A percentile compares a stretch with the other conserved stretches of the same genome.
These are phyloP conservation scores for Eucalyptus pauciflora DNA, from an alignment of 345 rosid genomes.

Conservation along the genomic window DNA sequence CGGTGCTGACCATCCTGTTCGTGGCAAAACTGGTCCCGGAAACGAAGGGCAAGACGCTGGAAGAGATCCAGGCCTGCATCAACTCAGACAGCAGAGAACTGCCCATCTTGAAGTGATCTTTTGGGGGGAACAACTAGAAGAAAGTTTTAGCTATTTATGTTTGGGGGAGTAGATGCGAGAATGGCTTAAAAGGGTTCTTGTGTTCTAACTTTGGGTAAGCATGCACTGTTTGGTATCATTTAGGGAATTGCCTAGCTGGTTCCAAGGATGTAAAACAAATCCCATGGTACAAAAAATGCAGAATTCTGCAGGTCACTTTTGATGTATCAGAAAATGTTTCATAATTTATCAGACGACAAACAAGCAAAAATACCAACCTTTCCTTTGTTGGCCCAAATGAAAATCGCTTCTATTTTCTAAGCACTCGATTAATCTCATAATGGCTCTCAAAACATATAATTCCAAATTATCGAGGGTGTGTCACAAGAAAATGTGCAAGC, in stretches of 20 bases:
- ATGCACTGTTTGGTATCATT: neutral
- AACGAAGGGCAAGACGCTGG: constrained; percentile 90
- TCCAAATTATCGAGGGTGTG: accelerated
- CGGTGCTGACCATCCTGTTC: constrained; percentile 43
- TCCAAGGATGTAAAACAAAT: neutral
- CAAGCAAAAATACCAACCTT: neutral
- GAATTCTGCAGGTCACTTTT: neutral
- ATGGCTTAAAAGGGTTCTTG: neutral
- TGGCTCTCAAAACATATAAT: neutral
- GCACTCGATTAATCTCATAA: accelerated
- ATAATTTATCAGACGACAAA: neutral
- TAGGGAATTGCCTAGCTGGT: neutral
- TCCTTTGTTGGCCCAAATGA: neutral
- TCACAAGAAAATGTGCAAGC: accelerated
- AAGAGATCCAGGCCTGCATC: constrained; percentile 75
- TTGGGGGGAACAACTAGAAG: neutral
- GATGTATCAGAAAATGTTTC: neutral
- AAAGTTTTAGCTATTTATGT: neutral
- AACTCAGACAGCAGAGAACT: constrained; percentile 3
- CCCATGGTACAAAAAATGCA: neutral
- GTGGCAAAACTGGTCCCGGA: constrained; percentile 81
- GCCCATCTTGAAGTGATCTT: neutral
- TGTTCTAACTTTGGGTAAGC: neutral
- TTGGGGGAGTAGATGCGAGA: neutral
- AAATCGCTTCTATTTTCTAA: no score